A percentile compares a stretch with the other conserved stretches of the same genome.
Conservation (phyloP, 805 yeast genomes). For the Schwanniomyces pseudopolymorphus region DNA sequence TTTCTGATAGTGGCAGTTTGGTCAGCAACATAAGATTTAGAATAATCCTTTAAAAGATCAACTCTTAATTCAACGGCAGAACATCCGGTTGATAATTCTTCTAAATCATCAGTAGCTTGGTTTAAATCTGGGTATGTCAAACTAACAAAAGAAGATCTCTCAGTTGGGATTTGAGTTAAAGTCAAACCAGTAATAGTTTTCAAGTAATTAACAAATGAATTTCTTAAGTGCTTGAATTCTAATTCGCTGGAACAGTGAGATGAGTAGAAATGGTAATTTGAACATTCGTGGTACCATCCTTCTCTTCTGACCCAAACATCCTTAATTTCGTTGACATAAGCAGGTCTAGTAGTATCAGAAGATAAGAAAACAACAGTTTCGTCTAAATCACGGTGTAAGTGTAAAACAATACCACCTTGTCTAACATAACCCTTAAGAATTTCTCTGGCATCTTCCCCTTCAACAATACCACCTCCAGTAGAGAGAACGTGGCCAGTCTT, state of each 20-base stretch:
- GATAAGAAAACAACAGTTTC: slow-evolving; percentile 74
- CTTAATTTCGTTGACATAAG: slow-evolving; percentile 74
- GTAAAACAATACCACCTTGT: slow-evolving; percentile 78
- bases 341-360: slow-evolving; percentile 84
- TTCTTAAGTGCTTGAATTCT: slow-evolving; percentile 58
- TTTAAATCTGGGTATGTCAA: slow-evolving; percentile 65
- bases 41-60: slow-evolving; percentile 58
- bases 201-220: slow-evolving; percentile 59
- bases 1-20: slow-evolving; percentile 73
- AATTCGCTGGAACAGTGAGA: slow-evolving; percentile 59
- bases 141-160: slow-evolving; percentile 68
- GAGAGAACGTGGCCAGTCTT: slow-evolving; percentile 66
- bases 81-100: slow-evolving; percentile 62
- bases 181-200: slow-evolving; percentile 59
- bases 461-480: slow-evolving; percentile 97
- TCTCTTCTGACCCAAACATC: slow-evolving; percentile 86
- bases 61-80: slow-evolving; percentile 84
- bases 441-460: slow-evolving; percentile 64
- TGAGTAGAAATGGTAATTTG: slow-evolving; percentile 75
- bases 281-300: slow-evolving; percentile 73
- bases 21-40: slow-evolving; percentile 59
- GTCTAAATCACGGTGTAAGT: slow-evolving; percentile 83
- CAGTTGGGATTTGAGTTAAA: slow-evolving; percentile 36
- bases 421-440: slow-evolving; percentile 53
- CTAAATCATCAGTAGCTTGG: slow-evolving; percentile 45